Percentiles rank a stretch among this genome's conserved stretches.
Conservation (phyloP, 139 green algal species). For the Coelastrella sp. region DNA sequence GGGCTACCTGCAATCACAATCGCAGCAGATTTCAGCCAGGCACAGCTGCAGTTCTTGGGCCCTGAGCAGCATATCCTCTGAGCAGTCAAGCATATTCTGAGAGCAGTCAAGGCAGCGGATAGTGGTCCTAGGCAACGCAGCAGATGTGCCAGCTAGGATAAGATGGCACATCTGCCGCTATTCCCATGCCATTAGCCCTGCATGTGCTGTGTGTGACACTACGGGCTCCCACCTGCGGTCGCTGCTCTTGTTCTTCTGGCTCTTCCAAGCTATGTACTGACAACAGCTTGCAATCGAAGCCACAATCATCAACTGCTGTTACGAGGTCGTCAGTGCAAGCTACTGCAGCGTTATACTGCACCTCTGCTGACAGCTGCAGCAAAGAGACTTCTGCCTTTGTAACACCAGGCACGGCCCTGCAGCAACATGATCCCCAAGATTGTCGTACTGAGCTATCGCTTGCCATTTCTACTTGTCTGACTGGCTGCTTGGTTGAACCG, state of each 20-base stretch:
- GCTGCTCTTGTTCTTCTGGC: not conserved
- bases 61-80: not conserved
- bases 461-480: too few relatives aligned
- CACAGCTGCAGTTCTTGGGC: not conserved
- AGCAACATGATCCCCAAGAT: not conserved
- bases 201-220: not conserved
- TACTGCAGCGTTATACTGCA: slow-evolving; percentile 43
- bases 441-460: not conserved
- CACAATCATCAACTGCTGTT: slow-evolving; percentile 31
- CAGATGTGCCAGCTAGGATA: too few relatives aligned
- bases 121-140: too few relatives aligned
- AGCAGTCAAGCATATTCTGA: not conserved
- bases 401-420: slow-evolving; percentile 79
- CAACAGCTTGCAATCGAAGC: slow-evolving; percentile 41
- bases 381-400: slow-evolving; percentile 74
- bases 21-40: not conserved
- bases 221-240: slow-evolving; percentile 13
- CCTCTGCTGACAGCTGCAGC: slow-evolving; percentile 80
- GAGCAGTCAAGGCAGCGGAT: not conserved
- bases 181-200: not conserved
- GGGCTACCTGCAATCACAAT: slow-evolving; percentile 43
- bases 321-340: not conserved
- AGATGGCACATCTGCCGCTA: too few relatives aligned
- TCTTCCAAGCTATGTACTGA: slow-evolving; percentile 4
- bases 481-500: too few relatives aligned